A percentile compares a stretch with the other conserved stretches of the same genome.
phyloP scores from a whole-genome alignment of 192 early-diverging fungal species.

The Rhizophagus clarus region DNA sequence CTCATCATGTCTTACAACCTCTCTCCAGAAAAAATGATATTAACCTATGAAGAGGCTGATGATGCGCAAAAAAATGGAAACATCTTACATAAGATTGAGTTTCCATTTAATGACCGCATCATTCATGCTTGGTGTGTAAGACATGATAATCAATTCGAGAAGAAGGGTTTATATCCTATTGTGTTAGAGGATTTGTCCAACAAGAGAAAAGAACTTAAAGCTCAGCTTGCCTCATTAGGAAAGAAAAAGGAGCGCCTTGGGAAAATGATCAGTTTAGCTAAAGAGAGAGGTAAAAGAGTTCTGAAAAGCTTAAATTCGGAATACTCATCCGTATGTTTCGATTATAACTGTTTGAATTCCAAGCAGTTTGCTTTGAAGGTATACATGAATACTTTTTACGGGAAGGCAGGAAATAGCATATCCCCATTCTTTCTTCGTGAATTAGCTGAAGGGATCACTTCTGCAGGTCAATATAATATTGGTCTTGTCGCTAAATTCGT shows the following conservation, averaged over 20 bases:
- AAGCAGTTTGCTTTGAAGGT: not conserved
- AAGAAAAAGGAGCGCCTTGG: conserved; percentile 2
- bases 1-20: no score
- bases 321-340: not conserved
- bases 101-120: no score
- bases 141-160: not conserved
- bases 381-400: conserved; percentile 10
- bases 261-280: not conserved
- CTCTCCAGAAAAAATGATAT: no score
- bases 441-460: no score
- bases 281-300: not conserved
- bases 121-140: not conserved
- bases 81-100: no score
- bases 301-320: not conserved
- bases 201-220: not conserved
- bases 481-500: not conserved
- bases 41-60: no score
- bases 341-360: not conserved
- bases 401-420: not conserved
- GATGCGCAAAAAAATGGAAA: no score
- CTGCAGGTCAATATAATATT: no score
- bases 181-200: not conserved
- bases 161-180: not conserved
- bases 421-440: no score
- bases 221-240: not conserved